A percentile compares a stretch with the other conserved stretches of the same genome.
These are phyloP conservation scores for Colletotrichum cuscutae DNA, from an alignment of 2,329 filamentous ascomycete genomes.

Conservation along the genomic window DNA sequence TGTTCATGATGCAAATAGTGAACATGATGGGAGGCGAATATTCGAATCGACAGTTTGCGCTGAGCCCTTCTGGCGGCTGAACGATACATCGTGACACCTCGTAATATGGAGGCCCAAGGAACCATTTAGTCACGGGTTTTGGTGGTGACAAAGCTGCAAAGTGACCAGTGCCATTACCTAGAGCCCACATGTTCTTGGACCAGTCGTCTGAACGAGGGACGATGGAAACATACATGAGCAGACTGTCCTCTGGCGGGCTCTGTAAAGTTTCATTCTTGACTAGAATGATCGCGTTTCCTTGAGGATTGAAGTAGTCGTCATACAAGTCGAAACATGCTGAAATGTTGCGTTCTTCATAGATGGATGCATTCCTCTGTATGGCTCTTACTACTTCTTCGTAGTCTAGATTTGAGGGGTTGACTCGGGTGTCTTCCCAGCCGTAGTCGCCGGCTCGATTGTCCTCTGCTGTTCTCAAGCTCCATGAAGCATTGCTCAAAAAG, in stretches of 20 bases:
- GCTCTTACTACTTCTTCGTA: not conserved
- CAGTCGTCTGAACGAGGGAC: conserved; percentile 7
- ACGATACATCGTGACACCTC: not conserved
- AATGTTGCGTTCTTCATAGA: not conserved
- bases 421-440: conserved; percentile 1
- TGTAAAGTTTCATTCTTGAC: conserved; percentile 7
- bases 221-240: conserved; percentile 17
- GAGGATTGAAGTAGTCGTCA: conserved; percentile 3
- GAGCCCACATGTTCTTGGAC: conserved; percentile 18
- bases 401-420: conserved; percentile 1
- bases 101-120: not conserved
- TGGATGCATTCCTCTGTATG: not conserved
- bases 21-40: conserved; percentile 1
- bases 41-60: not conserved
- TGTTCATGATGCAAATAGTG: conserved; percentile 2
- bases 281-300: not conserved
- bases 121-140: not conserved
- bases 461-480: not conserved
- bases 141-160: not conserved
- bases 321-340: conserved; percentile 6
- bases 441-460: not conserved
- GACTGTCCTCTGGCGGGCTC: not conserved
- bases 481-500: not conserved
- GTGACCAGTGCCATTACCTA: not conserved
- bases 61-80: not conserved